Base-by-base conservation (phyloP, 164 flowering plant genomes). In the Warburgia ugandensis region DNA sequence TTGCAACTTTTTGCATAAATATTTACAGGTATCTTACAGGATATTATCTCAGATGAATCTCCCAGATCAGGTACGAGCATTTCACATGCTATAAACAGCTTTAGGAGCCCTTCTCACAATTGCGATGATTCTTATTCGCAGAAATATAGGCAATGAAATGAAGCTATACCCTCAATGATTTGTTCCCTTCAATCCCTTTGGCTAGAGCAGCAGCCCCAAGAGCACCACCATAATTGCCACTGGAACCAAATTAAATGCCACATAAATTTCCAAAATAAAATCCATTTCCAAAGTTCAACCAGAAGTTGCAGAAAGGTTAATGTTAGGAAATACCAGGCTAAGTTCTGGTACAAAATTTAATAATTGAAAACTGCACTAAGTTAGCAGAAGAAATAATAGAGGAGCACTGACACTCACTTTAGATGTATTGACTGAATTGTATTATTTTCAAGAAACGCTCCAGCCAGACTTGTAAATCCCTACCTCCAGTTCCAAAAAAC, bases 211-310 rank as follows among this genome's bases (percentile, higher is more conserved):
- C 80, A 56, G 74, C 95, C 40, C 97, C 99, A 58, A 94, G 63
- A 52, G 96, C 73, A 59, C 99, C 99, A 58, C 97, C 95, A 73
- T 94, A 94, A 54, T 94, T 94, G 59, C 96, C 96, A 70, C 99
- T 94, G 35, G 9, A 62, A 55, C 7, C 54, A 23, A 5, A 45
- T 8, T 4, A 3, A 37, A 37, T 7, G 3, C 2, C 16, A 13
- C 2, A 37, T 1, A 3, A 37, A 2, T 12, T 37, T 20, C 13
- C 41, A 5, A 37, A 37, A 37, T 2, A 3, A 37, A 14, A 7
- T 37, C 41, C 9, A 37, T 14, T 37, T 4, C n/a, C 41, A 37
- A 12, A 37, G 39, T 37, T 37, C 41, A 37, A 10, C 20, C 6
- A 16, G 19, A 4, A 16, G 2, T 14, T n/a, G n/a, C n/a, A n/a